phyloP scores from a whole-genome alignment of 1,139 yeast species.

The Taiozyma sp. region DNA sequence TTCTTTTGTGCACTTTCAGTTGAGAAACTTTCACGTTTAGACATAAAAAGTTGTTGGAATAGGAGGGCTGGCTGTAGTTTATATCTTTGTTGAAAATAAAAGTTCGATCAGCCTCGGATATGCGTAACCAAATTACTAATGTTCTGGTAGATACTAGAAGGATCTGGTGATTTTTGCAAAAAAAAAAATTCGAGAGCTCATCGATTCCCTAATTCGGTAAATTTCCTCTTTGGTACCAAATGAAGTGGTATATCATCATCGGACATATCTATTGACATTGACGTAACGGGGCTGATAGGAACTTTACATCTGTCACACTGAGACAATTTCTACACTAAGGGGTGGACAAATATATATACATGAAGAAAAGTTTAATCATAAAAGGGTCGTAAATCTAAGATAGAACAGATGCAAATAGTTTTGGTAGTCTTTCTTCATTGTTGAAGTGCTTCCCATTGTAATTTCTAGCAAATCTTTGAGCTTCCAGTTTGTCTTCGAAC shows the following conservation, averaged over 20 bases:
- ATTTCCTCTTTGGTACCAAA: neutral
- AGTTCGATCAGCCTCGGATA: neutral
- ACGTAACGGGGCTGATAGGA: neutral
- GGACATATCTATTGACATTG: neutral
- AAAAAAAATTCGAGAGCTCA: neutral
- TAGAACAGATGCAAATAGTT: slow-evolving; percentile 33
- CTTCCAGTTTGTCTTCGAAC: slow-evolving; percentile 44
- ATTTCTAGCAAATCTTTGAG: slow-evolving; percentile 48
- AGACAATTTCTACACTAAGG: neutral
- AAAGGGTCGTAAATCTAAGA: neutral
- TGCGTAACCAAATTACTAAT: neutral
- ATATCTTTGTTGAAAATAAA: neutral
- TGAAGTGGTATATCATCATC: neutral
- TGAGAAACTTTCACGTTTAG: neutral
- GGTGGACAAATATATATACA: neutral
- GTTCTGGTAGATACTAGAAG: neutral
- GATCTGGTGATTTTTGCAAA: neutral
- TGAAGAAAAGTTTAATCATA: neutral
- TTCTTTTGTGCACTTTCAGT: neutral
- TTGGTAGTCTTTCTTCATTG: slow-evolving; percentile 27
- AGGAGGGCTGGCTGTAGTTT: neutral
- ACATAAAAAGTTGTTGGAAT: neutral
- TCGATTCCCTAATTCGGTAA: neutral
- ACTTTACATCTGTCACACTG: neutral
- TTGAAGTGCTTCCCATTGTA: slow-evolving; percentile 45